Evolutionary conservation across 257 asterid genomes (phyloP), one percentile per base, ranked within the genome.

Genomic region (Salvia hispanica): DNA sequence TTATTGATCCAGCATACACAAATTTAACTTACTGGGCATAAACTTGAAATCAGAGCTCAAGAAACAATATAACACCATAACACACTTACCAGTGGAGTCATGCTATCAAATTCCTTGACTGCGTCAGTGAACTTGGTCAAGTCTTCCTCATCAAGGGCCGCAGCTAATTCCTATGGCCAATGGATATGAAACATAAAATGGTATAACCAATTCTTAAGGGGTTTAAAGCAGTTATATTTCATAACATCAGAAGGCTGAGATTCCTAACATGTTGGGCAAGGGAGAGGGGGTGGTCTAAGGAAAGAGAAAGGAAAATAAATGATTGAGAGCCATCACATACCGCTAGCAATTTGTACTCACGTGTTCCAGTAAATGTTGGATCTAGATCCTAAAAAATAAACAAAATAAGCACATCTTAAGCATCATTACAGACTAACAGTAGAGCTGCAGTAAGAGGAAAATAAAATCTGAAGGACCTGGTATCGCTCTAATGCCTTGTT

Each of bases 301-400:
- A 25, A 25, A 25, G 2, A 25, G 31, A 25, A 25, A 25, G 31
- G 31, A 25, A 25, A 25, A 25, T 25, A 25, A 25, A 25, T 25
- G 31, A 25, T 25, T 47, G 50, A 51, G 36, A 69, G 60, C 15
- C 43, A 52, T 21, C 36, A 80, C 93, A 69, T 81, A 88, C 97
- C 84, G 73, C 69, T 51, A 93, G 83, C 80, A 93, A 77, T 83
- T 81, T 91, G 84, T 75, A 88, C 67, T 90, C 99, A 2, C 97
- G 91, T 31, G 99, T 86, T 74, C 97, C 97, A 34, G 95, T 85
- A 80, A 93, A 93, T 64, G 99, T 88, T 44, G 97, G 99, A 84
- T 93, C 99, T 78, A 93, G 67, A 18, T 93, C 97, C 99, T 93
- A 83, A 61, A 81, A 64, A 75, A 33, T 15, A 48, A 59, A 25